These are phyloP conservation scores for Rhodotorula graminis DNA, from an alignment of 768 basidiomycete species.

Conservation along the genomic window DNA sequence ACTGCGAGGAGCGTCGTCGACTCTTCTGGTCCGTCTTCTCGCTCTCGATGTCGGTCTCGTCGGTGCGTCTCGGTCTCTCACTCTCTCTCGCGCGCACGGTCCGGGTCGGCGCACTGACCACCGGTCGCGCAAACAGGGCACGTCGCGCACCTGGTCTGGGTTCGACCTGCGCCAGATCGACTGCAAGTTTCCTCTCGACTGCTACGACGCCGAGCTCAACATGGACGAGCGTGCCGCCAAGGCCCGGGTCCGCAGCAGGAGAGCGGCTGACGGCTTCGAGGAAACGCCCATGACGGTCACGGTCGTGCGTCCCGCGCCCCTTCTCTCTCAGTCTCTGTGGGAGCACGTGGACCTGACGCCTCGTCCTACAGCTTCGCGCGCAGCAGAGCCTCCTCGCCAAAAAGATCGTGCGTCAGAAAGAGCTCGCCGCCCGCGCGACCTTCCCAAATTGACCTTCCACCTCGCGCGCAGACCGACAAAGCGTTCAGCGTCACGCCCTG, in stretches of 20 bases:
- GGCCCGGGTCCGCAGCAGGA: conserved; percentile 7
- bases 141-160: conserved; percentile 16
- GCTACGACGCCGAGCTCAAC: conserved; percentile 22
- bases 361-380: conserved; percentile 7
- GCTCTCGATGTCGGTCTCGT: conserved; percentile 15
- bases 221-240: conserved; percentile 25
- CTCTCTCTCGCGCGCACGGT: no score
- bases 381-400: conserved; percentile 17
- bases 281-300: conserved; percentile 28
- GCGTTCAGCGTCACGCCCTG: conserved; percentile 20
- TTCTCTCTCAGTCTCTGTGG: no score
- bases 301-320: background rate
- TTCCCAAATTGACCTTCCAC: background rate
- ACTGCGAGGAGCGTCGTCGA: conserved; percentile 27
- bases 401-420: conserved; percentile 15
- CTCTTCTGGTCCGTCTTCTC: conserved; percentile 29
- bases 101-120: background rate
- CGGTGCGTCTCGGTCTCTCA: background rate
- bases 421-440: no score
- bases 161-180: conserved; percentile 31
- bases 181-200: conserved; percentile 33
- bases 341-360: no score
- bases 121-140: background rate
- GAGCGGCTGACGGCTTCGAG: background rate
- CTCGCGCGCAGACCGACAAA: conserved; percentile 14